Evolutionary conservation across 73 alveolate genomes (phyloP).

Genomic region (Paraurostyla sp.): DNA sequence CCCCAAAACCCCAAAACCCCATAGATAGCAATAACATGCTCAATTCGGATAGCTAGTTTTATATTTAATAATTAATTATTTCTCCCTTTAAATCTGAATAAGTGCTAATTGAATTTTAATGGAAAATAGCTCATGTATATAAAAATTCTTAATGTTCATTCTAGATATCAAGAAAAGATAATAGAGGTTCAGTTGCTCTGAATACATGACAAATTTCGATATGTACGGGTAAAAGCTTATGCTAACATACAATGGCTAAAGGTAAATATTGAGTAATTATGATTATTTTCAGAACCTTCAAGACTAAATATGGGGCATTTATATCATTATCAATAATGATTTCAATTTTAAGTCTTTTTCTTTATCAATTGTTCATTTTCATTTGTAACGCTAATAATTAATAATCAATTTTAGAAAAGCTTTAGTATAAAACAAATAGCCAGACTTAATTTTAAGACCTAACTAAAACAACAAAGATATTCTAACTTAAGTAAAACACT

Average conservation of each 20-base stretch:
- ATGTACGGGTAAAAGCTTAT: constrained; percentile 4
- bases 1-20: no score
- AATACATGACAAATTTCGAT: constrained; percentile 3
- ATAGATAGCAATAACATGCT: no score
- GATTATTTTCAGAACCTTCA: neutral
- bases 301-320: constrained; percentile 21
- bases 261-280: neutral
- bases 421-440: neutral
- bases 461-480: neutral
- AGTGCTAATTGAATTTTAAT: no score
- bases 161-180: neutral
- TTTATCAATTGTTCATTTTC: neutral
- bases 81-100: no score
- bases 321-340: neutral
- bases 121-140: no score
- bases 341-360: neutral
- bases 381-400: neutral
- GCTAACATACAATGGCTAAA: constrained; percentile 7
- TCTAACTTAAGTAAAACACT: neutral
- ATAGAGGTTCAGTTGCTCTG: neutral
- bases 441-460: constrained; percentile 19
- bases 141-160: neutral
- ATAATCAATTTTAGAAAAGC: neutral
- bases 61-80: no score
- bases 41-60: no score